Evolutionary conservation across 805 yeast genomes (phyloP).

Genomic region (Candida sphagnicola): DNA sequence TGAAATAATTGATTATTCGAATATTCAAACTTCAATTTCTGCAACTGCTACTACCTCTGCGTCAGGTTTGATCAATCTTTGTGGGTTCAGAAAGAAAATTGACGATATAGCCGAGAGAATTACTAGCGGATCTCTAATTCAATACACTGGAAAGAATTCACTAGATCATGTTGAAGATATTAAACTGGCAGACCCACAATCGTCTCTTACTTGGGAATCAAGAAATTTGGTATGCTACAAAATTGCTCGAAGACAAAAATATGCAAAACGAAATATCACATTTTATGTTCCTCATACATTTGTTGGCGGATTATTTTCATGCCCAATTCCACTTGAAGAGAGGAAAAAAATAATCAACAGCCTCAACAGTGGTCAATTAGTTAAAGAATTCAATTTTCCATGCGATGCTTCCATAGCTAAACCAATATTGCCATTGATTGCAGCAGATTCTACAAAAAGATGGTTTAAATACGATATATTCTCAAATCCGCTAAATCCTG

Average conservation of each 20-base stretch:
- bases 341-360: constrained; percentile 18
- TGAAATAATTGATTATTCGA: too few relatives aligned
- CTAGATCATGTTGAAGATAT: constrained; percentile 14
- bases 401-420: constrained; percentile 33
- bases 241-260: constrained; percentile 52
- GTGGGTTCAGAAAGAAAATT: constrained; percentile 8
- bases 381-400: constrained; percentile 17
- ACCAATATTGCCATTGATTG: constrained; percentile 56
- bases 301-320: constrained; percentile 62
- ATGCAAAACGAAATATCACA: constrained; percentile 40
- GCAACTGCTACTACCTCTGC: background rate
- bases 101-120: constrained; percentile 16
- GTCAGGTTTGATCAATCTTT: background rate
- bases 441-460: constrained; percentile 48
- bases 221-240: constrained; percentile 46
- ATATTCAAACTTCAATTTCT: background rate
- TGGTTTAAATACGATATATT: constrained; percentile 35
- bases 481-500: constrained; percentile 15
- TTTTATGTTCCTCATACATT: constrained; percentile 53
- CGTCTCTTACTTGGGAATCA: constrained; percentile 21
- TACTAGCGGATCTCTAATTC: constrained; percentile 13
- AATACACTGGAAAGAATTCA: constrained; percentile 19
- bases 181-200: constrained; percentile 12
- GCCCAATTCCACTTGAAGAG: constrained; percentile 31
- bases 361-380: constrained; percentile 10